Percentiles rank a stretch among this genome's conserved stretches.
Conservation (phyloP, 257 asterid genomes). For the Nicotiana sylvestris region DNA sequence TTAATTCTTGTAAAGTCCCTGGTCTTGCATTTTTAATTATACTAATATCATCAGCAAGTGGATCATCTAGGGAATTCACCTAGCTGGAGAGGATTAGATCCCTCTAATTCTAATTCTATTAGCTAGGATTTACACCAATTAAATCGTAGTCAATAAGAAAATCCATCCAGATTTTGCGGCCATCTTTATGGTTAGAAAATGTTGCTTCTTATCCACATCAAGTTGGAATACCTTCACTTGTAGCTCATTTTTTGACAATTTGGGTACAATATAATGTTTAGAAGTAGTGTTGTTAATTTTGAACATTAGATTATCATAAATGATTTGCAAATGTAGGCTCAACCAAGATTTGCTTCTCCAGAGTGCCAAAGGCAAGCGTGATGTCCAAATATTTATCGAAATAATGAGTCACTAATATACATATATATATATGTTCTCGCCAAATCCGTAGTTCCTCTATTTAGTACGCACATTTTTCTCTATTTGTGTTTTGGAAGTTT, state of each 20-base stretch:
- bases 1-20: constrained; percentile 35
- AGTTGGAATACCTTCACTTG: not conserved
- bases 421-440: not conserved
- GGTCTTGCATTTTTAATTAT: constrained; percentile 34
- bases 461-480: not conserved
- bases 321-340: no score
- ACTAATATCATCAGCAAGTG: constrained; percentile 38
- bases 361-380: not conserved
- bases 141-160: constrained; percentile 19
- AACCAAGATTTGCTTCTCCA: no score
- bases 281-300: not conserved
- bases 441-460: not conserved
- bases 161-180: not conserved
- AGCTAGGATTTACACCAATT: constrained; percentile 30
- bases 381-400: not conserved
- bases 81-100: constrained; percentile 62
- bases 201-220: not conserved
- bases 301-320: not conserved
- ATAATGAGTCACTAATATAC: not conserved
- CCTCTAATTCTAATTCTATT: constrained; percentile 33
- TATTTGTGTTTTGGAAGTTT: not conserved
- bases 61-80: constrained; percentile 31
- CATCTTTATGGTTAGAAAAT: not conserved
- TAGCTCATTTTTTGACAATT: not conserved
- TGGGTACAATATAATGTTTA: not conserved